phyloP scores from a whole-genome alignment of 176 grass and related monocot species.

The Avena insularis region DNA sequence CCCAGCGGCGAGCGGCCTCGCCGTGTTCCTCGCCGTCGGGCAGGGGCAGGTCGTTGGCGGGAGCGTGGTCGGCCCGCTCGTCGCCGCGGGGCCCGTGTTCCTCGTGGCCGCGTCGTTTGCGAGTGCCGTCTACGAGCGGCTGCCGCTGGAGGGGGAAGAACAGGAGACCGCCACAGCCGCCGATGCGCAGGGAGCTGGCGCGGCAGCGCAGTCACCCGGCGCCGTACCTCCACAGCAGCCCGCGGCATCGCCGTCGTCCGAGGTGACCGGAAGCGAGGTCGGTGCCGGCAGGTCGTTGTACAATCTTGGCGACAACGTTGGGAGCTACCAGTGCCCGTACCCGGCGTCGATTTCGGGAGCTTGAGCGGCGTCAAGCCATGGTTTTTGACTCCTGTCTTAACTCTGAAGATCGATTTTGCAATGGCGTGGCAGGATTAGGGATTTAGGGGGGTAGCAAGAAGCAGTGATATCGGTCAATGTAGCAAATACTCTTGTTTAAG shows the following conservation, averaged over 20 bases:
- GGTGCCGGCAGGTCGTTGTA: constrained; percentile 48
- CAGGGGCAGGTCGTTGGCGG: constrained; percentile 95
- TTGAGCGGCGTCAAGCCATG: constrained; percentile 62
- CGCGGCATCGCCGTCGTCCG: constrained; percentile 64
- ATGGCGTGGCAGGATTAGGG: not conserved
- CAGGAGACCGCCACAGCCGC: constrained; percentile 40
- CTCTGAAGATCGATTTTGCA: not conserved
- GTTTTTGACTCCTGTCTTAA: constrained; percentile 39
- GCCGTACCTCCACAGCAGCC: constrained; percentile 47
- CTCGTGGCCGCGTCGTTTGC: constrained; percentile 89
- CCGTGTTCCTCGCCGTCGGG: constrained; percentile 76
- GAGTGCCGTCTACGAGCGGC: constrained; percentile 86
- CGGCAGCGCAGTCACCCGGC: not conserved
- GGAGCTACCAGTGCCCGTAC: constrained; percentile 52
- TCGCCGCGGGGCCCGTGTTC: constrained; percentile 75
- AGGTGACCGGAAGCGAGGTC: constrained; percentile 62
- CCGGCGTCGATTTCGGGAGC: constrained; percentile 53
- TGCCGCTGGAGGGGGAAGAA: constrained; percentile 67
- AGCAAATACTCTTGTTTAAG: constrained; percentile 23
- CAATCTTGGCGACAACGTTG: constrained; percentile 64
- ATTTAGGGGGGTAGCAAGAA: constrained; percentile 3
- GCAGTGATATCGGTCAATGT: not conserved
- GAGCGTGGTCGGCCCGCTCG: constrained; percentile 72
- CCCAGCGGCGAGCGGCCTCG: constrained; percentile 65
- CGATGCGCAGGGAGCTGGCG: constrained; percentile 31